Evolutionary conservation across 257 asterid genomes (phyloP).

Genomic region (Striga asiatica): DNA sequence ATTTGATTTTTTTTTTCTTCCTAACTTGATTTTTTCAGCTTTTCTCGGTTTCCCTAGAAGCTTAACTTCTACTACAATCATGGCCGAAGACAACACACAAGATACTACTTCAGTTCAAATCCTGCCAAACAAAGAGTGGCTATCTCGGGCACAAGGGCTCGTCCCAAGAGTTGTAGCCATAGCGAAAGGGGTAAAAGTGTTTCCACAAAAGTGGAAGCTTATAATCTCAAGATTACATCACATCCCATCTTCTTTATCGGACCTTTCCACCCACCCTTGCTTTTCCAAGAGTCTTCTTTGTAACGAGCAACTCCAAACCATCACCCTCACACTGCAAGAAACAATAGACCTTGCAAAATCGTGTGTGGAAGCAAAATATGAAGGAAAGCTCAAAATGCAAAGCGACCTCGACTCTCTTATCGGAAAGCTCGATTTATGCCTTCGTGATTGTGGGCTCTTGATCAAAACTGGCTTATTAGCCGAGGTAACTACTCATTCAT

Average conservation of each 20-base stretch:
- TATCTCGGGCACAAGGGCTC: constrained; percentile 55
- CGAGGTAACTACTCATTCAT: constrained; percentile 50
- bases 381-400: constrained; percentile 87
- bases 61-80: constrained; percentile 12
- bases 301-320: constrained; percentile 73
- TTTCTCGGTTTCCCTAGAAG: constrained; percentile 14
- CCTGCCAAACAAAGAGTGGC: constrained; percentile 65
- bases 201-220: constrained; percentile 72
- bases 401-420: constrained; percentile 74
- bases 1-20: constrained; percentile 7
- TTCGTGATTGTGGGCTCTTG: constrained; percentile 82
- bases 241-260: constrained; percentile 51
- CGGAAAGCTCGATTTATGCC: constrained; percentile 59
- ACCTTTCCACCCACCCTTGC: constrained; percentile 87
- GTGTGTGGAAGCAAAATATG: constrained; percentile 52
- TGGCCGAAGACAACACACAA: constrained; percentile 50
- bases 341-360: constrained; percentile 41
- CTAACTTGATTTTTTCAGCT: background rate
- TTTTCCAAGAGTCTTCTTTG: constrained; percentile 81
- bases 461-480: constrained; percentile 92
- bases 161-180: constrained; percentile 58
- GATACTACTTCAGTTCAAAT: constrained; percentile 20
- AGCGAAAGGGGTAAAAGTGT: constrained; percentile 60
- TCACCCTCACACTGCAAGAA: constrained; percentile 46
- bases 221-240: constrained; percentile 56